Percentiles rank a stretch among this genome's conserved stretches.
Evolutionary conservation across 441 rosid genomes (phyloP).

Genomic region (Syzygium malaccense): DNA sequence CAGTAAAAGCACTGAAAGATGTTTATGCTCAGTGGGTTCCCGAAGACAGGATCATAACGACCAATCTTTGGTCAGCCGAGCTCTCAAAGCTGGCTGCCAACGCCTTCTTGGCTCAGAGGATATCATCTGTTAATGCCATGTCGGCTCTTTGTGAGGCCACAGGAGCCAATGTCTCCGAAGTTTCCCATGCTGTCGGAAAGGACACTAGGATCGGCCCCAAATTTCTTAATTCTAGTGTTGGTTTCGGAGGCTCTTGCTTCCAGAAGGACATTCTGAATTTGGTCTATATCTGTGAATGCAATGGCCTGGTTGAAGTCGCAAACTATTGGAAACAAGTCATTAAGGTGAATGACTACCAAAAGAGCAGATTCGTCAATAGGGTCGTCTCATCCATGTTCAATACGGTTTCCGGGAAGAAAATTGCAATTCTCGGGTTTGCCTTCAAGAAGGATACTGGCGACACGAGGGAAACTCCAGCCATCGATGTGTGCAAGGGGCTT

Average conservation of each 20-base stretch:
- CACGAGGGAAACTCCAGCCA: constrained; percentile 93
- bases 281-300: constrained; percentile 93
- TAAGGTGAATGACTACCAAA: constrained; percentile 91
- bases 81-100: constrained; percentile 95
- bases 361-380: constrained; percentile 80
- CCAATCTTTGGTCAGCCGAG: constrained; percentile 98
- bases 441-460: constrained; percentile 98
- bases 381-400: constrained; percentile 94
- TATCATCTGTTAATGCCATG: constrained; percentile 94
- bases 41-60: constrained; percentile 63
- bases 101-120: constrained; percentile 95
- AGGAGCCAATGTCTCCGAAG: constrained; percentile 83
- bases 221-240: constrained; percentile 87
- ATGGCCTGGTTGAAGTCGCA: constrained; percentile 87
- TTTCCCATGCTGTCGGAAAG: constrained; percentile 71
- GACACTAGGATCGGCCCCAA: constrained; percentile 85
- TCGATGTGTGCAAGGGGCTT: constrained; percentile 93
- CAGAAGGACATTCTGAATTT: constrained; percentile 87
- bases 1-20: constrained; percentile 70
- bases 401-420: constrained; percentile 78
- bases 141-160: constrained; percentile 96
- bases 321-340: constrained; percentile 96
- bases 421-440: constrained; percentile 80
- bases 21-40: constrained; percentile 94
- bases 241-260: constrained; percentile 95